These are phyloP conservation scores for Epichloe typhina DNA, from an alignment of 2,329 filamentous ascomycete species.

Conservation along the genomic window DNA sequence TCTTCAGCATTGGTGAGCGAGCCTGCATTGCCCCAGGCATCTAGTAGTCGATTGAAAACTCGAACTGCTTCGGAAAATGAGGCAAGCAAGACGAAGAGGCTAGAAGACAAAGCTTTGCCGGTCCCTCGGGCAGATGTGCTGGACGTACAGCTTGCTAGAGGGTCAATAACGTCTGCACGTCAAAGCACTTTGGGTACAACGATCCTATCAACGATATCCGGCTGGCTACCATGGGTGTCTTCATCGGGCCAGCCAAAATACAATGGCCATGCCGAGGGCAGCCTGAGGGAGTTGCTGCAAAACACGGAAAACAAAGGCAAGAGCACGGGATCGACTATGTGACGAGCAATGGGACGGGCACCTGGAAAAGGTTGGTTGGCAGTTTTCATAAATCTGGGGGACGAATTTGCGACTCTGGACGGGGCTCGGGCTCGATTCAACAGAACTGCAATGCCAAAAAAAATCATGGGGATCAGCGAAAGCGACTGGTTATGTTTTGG, in stretches of 20 bases:
- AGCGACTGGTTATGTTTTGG: no score
- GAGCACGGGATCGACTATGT: not conserved
- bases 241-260: not conserved
- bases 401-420: no score
- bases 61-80: constrained; percentile 17
- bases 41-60: constrained; percentile 35
- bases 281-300: constrained; percentile 1
- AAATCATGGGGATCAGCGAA: no score
- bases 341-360: not conserved
- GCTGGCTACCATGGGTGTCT: constrained; percentile 34
- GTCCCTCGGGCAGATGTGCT: constrained; percentile 11
- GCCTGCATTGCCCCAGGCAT: constrained; percentile 44
- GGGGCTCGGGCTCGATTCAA: no score
- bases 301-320: not conserved
- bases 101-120: not conserved
- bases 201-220: constrained; percentile 26
- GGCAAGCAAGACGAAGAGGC: not conserved
- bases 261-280: constrained; percentile 4
- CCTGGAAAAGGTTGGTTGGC: no score
- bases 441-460: no score
- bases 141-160: constrained; percentile 15
- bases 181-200: constrained; percentile 13
- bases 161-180: constrained; percentile 15
- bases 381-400: no score
- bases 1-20: constrained; percentile 36